Conservation (phyloP, 148 eudicot species). For the Mesembryanthemum crystallinum region DNA sequence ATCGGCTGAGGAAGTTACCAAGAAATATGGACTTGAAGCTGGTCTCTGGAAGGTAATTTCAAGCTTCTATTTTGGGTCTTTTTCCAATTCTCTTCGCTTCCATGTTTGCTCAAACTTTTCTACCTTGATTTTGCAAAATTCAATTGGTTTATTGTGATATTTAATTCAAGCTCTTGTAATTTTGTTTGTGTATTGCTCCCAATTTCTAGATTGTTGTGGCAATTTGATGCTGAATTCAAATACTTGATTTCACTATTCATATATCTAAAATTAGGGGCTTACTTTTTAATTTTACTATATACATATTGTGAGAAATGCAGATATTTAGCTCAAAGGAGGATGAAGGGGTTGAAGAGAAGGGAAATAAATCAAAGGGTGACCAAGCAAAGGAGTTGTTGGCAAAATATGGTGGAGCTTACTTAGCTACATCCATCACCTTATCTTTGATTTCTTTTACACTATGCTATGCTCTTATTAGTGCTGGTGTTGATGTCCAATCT, state of each 20-base stretch:
- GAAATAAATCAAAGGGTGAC: constrained; percentile 66
- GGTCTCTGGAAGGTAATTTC: constrained; percentile 65
- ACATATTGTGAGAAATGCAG: constrained; percentile 31
- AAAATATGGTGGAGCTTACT: constrained; percentile 92
- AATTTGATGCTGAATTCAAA: too few relatives aligned
- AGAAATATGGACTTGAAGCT: constrained; percentile 91
- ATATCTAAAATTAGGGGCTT: too few relatives aligned
- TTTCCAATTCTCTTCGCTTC: too few relatives aligned
- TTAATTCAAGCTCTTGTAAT: background rate
- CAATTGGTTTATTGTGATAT: background rate
- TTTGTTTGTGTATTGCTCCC: too few relatives aligned
- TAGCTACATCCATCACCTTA: constrained; percentile 85
- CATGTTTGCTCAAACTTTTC: background rate
- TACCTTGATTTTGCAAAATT: too few relatives aligned
- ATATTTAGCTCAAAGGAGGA: constrained; percentile 76
- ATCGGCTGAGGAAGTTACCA: constrained; percentile 68
- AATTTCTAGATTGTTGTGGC: too few relatives aligned
- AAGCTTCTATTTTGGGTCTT: constrained; percentile 32
- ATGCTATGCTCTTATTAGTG: constrained; percentile 70
- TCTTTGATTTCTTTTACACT: constrained; percentile 80
- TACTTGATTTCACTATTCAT: too few relatives aligned
- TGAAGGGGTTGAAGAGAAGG: constrained; percentile 32
- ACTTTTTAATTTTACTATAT: too few relatives aligned
- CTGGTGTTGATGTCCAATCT: constrained; percentile 80
- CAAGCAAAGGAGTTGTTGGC: constrained; percentile 84